Conservation (phyloP, 768 basidiomycete species). For the Cantharellus anzutake region DNA sequence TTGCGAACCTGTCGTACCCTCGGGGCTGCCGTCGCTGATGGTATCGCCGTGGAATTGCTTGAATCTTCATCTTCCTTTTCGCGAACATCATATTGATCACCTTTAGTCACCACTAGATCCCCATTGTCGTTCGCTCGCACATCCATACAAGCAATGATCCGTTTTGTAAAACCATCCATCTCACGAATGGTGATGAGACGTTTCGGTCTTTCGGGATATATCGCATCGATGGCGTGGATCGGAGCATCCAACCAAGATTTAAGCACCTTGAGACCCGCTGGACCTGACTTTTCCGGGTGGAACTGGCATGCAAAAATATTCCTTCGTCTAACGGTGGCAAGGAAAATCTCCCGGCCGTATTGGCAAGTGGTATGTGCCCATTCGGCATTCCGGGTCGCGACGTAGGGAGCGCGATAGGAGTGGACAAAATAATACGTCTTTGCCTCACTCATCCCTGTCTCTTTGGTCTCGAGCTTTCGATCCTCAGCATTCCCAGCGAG, state of each 20-base stretch:
- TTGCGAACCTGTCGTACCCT: constrained; percentile 53
- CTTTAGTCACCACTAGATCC: constrained; percentile 97
- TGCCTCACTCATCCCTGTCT: constrained; percentile 25
- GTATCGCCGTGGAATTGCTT: constrained; percentile 10
- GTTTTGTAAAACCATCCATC: constrained; percentile 62
- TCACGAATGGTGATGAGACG: neutral
- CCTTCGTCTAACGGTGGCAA: constrained; percentile 61
- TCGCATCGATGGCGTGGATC: constrained; percentile 9
- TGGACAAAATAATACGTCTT: constrained; percentile 91
- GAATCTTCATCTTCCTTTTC: constrained; percentile 32
- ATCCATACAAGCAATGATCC: constrained; percentile 94
- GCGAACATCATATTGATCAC: constrained; percentile 96
- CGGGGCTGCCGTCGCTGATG: constrained; percentile 9
- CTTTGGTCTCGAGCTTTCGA: constrained; percentile 19
- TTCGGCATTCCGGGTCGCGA: constrained; percentile 21
- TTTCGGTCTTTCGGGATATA: constrained; percentile 9
- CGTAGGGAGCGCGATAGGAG: constrained; percentile 74
- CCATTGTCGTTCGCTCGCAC: constrained; percentile 91
- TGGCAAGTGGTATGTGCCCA: constrained; percentile 81
- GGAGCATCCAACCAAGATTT: constrained; percentile 48
- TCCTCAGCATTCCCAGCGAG: constrained; percentile 20
- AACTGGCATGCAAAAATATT: constrained; percentile 91
- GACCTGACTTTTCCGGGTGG: constrained; percentile 94
- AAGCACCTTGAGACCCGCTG: constrained; percentile 64
- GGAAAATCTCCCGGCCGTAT: constrained; percentile 85